These are phyloP conservation scores for Tetracentron sinense DNA, from an alignment of 164 flowering plant genomes.

Conservation along the genomic window DNA sequence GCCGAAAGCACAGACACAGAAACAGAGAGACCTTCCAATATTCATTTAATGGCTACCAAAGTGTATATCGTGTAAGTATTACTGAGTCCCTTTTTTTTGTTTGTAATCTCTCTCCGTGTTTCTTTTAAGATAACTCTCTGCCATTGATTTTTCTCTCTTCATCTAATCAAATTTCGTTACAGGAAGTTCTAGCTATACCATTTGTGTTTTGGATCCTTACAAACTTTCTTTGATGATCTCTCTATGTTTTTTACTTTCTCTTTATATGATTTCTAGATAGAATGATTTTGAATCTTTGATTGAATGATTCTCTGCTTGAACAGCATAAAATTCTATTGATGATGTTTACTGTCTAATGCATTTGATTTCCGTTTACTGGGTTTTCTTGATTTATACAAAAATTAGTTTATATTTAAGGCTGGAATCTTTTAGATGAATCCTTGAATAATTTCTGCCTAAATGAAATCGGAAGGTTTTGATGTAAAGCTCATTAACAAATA, in stretches of 20 bases:
- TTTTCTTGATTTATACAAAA: no score
- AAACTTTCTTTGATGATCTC: not conserved
- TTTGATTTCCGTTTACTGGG: no score
- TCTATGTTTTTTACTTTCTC: no score
- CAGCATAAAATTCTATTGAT: no score
- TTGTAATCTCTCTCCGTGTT: not conserved
- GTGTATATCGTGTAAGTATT: conserved; percentile 53
- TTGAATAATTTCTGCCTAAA: not conserved
- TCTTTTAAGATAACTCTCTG: not conserved
- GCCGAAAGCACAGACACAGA: not conserved
- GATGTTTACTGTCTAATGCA: no score
- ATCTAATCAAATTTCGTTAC: no score
- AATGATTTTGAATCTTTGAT: no score
- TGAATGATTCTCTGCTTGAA: not conserved
- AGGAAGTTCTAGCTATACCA: not conserved
- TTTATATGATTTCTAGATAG: no score
- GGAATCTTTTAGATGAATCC: no score
- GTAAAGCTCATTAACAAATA: not conserved
- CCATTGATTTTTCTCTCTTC: not conserved
- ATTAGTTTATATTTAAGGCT: no score
- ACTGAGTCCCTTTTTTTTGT: conserved; percentile 6
- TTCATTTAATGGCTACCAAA: conserved; percentile 43
- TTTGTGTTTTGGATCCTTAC: not conserved
- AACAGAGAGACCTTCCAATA: not conserved
- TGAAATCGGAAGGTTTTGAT: not conserved